Base-by-base conservation (phyloP, 768 basidiomycete species). In the Pleurotus pulmonarius region DNA sequence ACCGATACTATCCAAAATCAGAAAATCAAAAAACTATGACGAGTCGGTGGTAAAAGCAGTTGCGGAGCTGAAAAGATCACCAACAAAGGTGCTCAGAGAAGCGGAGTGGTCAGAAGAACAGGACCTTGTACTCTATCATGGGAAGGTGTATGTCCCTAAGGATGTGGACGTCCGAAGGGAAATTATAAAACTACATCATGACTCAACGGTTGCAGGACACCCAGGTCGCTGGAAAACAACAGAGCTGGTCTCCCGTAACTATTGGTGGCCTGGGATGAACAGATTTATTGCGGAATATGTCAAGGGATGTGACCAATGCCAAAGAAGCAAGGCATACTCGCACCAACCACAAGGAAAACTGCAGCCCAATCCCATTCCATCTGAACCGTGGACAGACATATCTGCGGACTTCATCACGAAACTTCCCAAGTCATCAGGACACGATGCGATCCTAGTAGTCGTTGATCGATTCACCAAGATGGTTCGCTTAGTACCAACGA, bases 401-500 rank as follows among this genome's bases (percentile, higher is more conserved):
- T 55, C 0, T 3, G 3, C 7, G 26, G 26, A 26, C 3, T 26
- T 26, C 26, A 26, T 26, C 2, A 4, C 7, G 5, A 58, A 68
- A 6, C 63, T 79, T 0, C 77, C 73, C 0, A 46, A 59, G 2
- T 65, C 65, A 0, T 49, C 67, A 1, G 73, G 69, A 4, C 7
- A 26, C 3, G 26, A 26, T 26, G 26, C 26, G 1, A 73, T 79
- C 51, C 61, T 76, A 40, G 70, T 66, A 3, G 59, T 74, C 49
- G 60, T 64, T 0, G 64, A 67, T 8, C 25, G 56, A 2, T 52
- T 63, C 7, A 43, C 41, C 41, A 43, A 43, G 12, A 43, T 43
- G 41, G 41, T 43, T 5, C 41, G 4, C 2, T 11, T 43, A 3
- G 4, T 43, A 15, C 41, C 41, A 4, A 43, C 3, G 3, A 15